Conservation (phyloP, 805 yeast species). For the Candida ortonii region DNA sequence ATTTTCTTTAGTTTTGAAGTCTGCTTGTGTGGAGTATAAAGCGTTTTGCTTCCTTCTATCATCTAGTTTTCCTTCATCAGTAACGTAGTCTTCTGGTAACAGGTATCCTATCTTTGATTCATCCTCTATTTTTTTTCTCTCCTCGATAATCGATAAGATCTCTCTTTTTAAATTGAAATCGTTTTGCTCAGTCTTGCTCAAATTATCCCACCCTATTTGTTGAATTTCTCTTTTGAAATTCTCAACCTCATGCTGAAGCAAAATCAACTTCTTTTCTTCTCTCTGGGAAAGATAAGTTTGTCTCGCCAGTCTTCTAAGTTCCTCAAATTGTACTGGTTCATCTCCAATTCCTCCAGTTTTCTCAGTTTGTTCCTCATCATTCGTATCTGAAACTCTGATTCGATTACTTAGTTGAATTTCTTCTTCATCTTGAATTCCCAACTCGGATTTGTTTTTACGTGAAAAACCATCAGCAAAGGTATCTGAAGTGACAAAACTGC, state of each 20-base stretch:
- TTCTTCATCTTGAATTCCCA: constrained; percentile 4
- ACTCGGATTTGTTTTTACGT: too few relatives aligned
- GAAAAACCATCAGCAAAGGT: too few relatives aligned
- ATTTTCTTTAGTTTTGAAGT: constrained; percentile 20
- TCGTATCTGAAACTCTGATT: constrained; percentile 2
- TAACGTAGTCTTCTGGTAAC: constrained; percentile 57
- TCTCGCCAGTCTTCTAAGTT: constrained; percentile 46
- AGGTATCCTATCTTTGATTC: constrained; percentile 35
- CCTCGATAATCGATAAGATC: constrained; percentile 42
- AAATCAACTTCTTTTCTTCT: constrained; percentile 43
- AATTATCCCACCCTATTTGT: constrained; percentile 51
- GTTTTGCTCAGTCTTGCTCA: constrained; percentile 47
- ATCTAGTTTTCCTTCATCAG: constrained; percentile 51
- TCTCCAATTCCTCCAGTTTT: not conserved
- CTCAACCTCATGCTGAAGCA: constrained; percentile 45
- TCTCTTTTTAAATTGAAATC: constrained; percentile 52
- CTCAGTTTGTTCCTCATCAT: too few relatives aligned
- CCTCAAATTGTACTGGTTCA: constrained; percentile 16
- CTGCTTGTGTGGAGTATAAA: constrained; percentile 39
- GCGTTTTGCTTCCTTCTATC: constrained; percentile 50
- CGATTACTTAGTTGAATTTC: constrained; percentile 1
- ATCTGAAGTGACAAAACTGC: too few relatives aligned
- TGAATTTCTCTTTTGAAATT: constrained; percentile 49
- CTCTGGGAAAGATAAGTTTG: constrained; percentile 46
- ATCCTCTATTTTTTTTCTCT: constrained; percentile 34